Base-by-base conservation (phyloP, 176 grass and related monocot species). In the Panicum miliaceum region DNA sequence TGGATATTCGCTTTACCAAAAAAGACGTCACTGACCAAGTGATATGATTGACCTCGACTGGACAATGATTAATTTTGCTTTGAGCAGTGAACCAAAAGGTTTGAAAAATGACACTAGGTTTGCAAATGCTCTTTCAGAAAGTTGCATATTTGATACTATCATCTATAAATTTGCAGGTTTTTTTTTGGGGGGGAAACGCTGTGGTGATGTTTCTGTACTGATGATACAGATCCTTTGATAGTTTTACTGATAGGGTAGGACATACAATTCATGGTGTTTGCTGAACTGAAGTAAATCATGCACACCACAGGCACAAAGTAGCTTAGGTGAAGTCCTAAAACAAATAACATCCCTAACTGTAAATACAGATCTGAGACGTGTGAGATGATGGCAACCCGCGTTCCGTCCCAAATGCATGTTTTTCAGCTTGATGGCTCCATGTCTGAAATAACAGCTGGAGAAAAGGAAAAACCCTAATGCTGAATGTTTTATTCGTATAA, bases 1-100 rank as follows among this genome's bases (percentile, higher is more conserved):
- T 86, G 96, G 96, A 89, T 98, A 95, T 90, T 93, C 96, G 2
- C 77, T 98, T 26, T 91, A 89, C 68, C 89, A 95, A 72, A 95
- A 92, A 86, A 94, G 89, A 69, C 89, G 88, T 37, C 83, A 84
- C 36, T 63, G 29, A 32, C 29, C 29, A 88, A 64, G 16, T 59
- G 42, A 48, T 27, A 27, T 16, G 13, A n/a, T 45, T 82, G 53
- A 73, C 45, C 61, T 23, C 58, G 63, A 79, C 27, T 57, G 18
- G 62, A 86, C 64, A 66, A 47, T 72, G 38, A 48, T 7, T 59
- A 59, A 12, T 48, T 51, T 38, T 74, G 22, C 73, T 73, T 73
- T 58, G 32, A 68, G 29, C 34, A 48, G 60, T 48, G 46, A n/a
- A 40, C 10, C 22, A 34, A 75, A 75, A 75, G 70, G 81, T 88